Evolutionary conservation across 345 rosid species (phyloP).

Genomic region (Tarenaya hassleriana): DNA sequence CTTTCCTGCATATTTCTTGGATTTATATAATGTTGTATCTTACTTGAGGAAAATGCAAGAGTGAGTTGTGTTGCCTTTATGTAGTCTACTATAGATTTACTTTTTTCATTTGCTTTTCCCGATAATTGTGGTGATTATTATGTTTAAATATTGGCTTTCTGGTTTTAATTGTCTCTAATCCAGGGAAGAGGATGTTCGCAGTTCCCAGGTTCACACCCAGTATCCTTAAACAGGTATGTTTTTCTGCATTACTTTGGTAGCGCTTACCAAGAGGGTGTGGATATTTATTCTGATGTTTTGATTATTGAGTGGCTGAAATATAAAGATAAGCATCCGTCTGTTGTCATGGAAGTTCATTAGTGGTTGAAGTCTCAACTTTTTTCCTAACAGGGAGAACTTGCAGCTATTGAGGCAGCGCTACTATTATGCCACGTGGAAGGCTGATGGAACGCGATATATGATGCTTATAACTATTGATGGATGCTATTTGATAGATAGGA

Average conservation of each 20-base stretch:
- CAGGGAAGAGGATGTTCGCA: conserved; percentile 64
- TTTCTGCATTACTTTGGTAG: conserved; percentile 7
- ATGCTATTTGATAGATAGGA: conserved; percentile 81
- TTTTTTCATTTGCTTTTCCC: background rate
- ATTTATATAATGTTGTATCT: background rate
- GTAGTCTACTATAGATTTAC: background rate
- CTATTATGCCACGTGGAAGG: conserved; percentile 99
- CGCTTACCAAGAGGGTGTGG: conserved; percentile 5
- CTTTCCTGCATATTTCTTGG: conserved; percentile 6
- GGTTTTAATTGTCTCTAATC: conserved; percentile 21
- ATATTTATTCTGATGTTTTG: background rate
- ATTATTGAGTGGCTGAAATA: background rate
- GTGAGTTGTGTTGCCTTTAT: conserved; percentile 14
- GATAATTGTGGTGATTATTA: conserved; percentile 8
- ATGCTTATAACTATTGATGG: conserved; percentile 89
- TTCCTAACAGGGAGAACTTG: conserved; percentile 68
- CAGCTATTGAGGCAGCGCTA: conserved; percentile 86
- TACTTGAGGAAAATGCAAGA: conserved; percentile 13
- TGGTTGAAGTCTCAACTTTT: conserved; percentile 11
- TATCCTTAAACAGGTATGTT: conserved; percentile 67
- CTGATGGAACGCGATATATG: conserved; percentile 98
- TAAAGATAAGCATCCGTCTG: too few relatives aligned
- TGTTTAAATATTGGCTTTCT: conserved; percentile 8
- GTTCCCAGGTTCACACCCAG: conserved; percentile 88
- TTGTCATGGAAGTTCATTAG: background rate